Evolutionary conservation across 2,329 filamentous ascomycete genomes (phyloP), one percentile per base, ranked within the genome.

Genomic region (Furcasterigmium furcatum): DNA sequence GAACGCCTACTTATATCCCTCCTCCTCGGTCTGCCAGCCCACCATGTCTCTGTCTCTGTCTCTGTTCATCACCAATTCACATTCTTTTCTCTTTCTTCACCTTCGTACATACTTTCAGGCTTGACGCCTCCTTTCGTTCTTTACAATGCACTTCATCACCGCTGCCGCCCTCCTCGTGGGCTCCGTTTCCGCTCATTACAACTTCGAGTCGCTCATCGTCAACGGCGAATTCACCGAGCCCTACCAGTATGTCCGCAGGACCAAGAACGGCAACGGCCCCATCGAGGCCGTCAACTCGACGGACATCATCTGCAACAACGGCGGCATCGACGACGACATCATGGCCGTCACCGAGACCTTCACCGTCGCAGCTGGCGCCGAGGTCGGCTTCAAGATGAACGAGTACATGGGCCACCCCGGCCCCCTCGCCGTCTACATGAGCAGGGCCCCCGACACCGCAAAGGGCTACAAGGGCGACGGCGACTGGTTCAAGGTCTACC

Each of bases 311-410:
- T 72, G 66, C 57, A 70, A 71, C 53, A 54, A 58, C 9, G 66
- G 65, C 16, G 65, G 63, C 22, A 54, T 62, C 35, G 65, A 65
- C 27, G 56, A 59, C 43, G 59, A 59, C 46, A 65, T 65, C 52
- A 58, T 61, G 25, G 57, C 64, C 42, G 62, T 59, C 48, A 70
- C 65, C 29, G 52, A 57, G 44, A 70, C 65, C 10, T 54, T 62
- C 52, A 52, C 57, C 27, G 64, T 71, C 35, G 53, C 58, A 5
- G 57, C 67, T 14, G 68, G 68, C 27, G 61, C 68, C 40, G 58
- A 61, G 24, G 57, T 73, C n/a, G 68, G 68, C 32, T 72, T 73
- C 59, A 60, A 62, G 4, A 60, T 69, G 39, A 58, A 58, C 40
- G 47, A 52, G 19, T 52, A 61, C 20, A 54, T 73, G 25, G 58